Conservation (phyloP, 2,329 filamentous ascomycete genomes). For the Periconia sp. region DNA sequence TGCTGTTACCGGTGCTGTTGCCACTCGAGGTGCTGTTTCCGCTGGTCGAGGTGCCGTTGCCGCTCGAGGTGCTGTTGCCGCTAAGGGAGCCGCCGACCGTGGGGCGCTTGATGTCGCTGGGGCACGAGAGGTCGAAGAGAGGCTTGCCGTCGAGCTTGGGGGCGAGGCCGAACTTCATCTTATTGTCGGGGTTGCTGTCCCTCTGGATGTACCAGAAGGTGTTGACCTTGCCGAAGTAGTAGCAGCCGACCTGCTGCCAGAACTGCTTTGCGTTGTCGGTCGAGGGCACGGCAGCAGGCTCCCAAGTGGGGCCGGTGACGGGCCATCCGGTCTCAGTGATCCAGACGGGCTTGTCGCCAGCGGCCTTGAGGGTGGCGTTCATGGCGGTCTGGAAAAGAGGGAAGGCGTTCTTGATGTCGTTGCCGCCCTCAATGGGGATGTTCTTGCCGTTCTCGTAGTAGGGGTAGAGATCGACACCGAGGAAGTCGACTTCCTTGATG, state of each 20-base stretch:
- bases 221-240: slow-evolving; percentile 35
- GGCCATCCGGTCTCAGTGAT: slow-evolving; percentile 44
- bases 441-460: slow-evolving; percentile 40
- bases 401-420: slow-evolving; percentile 46
- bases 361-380: slow-evolving; percentile 30
- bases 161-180: slow-evolving; percentile 61
- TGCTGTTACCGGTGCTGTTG: background rate
- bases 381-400: slow-evolving; percentile 33
- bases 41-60: background rate
- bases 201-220: slow-evolving; percentile 41
- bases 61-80: background rate
- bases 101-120: slow-evolving; percentile 4
- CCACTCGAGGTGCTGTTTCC: background rate
- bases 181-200: slow-evolving; percentile 57
- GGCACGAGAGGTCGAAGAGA: slow-evolving; percentile 58
- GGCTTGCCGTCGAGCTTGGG: slow-evolving; percentile 56
- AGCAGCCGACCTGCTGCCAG: slow-evolving; percentile 39
- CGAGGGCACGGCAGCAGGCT: slow-evolving; percentile 29
- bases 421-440: slow-evolving; percentile 27
- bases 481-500: slow-evolving; percentile 39
- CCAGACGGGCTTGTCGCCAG: slow-evolving; percentile 39
- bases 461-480: slow-evolving; percentile 41
- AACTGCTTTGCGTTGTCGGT: slow-evolving; percentile 34
- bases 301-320: slow-evolving; percentile 31
- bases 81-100: background rate